phyloP scores from a whole-genome alignment of 768 basidiomycete genomes.

The Leccinum broughii region DNA sequence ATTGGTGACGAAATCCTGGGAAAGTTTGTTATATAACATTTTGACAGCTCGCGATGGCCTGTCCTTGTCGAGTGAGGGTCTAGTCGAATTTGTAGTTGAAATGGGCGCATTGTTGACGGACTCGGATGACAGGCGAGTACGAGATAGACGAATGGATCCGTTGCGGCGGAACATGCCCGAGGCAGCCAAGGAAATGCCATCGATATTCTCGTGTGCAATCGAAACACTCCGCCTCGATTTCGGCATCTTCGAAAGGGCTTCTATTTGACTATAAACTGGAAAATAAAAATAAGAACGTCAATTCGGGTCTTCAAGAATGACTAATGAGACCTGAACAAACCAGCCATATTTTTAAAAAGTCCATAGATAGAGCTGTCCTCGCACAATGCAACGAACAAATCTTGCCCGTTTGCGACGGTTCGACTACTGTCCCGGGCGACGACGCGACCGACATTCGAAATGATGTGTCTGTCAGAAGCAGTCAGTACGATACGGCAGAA shows the following conservation, averaged over 20 bases:
- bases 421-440: slow-evolving; percentile 84
- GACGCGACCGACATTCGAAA: slow-evolving; percentile 82
- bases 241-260: slow-evolving; percentile 57
- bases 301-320: slow-evolving; percentile 5
- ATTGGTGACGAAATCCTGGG: slow-evolving; percentile 38
- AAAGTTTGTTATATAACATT: slow-evolving; percentile 49
- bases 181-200: slow-evolving; percentile 45
- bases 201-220: slow-evolving; percentile 52
- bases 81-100: slow-evolving; percentile 33
- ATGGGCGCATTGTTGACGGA: slow-evolving; percentile 31
- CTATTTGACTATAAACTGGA: slow-evolving; percentile 74
- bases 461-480: slow-evolving; percentile 61
- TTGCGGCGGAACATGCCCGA: slow-evolving; percentile 22
- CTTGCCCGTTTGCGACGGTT: slow-evolving; percentile 70
- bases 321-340: slow-evolving; percentile 39
- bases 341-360: slow-evolving; percentile 84
- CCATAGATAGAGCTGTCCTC: slow-evolving; percentile 88
- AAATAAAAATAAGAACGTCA: slow-evolving; percentile 20
- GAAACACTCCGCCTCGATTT: slow-evolving; percentile 70
- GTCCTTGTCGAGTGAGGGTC: slow-evolving; percentile 63
- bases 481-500: slow-evolving; percentile 3
- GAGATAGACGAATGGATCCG: slow-evolving; percentile 24
- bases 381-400: slow-evolving; percentile 84
- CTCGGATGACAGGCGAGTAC: slow-evolving; percentile 41
- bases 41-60: slow-evolving; percentile 53